Evolutionary conservation across 2,329 filamentous ascomycete genomes (phyloP).

Genomic region (Cladobotryum mycophilum): DNA sequence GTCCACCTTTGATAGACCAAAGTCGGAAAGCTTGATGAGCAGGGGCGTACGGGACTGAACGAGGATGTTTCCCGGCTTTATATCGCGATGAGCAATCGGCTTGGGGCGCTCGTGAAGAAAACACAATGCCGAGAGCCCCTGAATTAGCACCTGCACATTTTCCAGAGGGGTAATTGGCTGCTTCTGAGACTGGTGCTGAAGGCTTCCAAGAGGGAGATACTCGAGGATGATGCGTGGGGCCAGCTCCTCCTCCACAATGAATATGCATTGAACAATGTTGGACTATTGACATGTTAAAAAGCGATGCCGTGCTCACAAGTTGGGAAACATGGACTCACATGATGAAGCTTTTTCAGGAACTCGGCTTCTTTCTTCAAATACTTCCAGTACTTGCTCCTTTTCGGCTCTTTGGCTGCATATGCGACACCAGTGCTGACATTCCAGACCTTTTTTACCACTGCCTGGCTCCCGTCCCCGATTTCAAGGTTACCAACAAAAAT

Average conservation of each 20-base stretch:
- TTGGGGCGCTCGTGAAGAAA: neutral
- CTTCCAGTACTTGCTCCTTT: neutral
- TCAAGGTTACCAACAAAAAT: neutral
- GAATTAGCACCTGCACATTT: neutral
- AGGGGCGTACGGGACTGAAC: neutral
- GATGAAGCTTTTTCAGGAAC: neutral
- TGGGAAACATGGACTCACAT: neutral
- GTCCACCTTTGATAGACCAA: neutral
- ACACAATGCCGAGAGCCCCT: neutral
- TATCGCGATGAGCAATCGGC: neutral
- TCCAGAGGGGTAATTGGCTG: neutral
- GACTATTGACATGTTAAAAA: neutral
- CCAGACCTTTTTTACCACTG: neutral
- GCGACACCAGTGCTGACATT: neutral
- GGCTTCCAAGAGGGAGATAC: neutral
- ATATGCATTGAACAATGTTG: neutral
- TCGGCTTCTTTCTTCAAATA: neutral
- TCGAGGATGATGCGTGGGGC: neutral
- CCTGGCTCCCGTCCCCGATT: neutral
- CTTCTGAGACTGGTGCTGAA: neutral
- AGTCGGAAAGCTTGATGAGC: conserved; percentile 4
- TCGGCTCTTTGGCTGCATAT: neutral
- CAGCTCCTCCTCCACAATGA: neutral
- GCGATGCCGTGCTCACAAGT: neutral
- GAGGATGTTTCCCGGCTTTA: conserved; percentile 6